A percentile compares a stretch with the other conserved stretches of the same genome.
These are phyloP conservation scores for Ogataea naganishii DNA, from an alignment of 805 yeast genomes.

Conservation along the genomic window DNA sequence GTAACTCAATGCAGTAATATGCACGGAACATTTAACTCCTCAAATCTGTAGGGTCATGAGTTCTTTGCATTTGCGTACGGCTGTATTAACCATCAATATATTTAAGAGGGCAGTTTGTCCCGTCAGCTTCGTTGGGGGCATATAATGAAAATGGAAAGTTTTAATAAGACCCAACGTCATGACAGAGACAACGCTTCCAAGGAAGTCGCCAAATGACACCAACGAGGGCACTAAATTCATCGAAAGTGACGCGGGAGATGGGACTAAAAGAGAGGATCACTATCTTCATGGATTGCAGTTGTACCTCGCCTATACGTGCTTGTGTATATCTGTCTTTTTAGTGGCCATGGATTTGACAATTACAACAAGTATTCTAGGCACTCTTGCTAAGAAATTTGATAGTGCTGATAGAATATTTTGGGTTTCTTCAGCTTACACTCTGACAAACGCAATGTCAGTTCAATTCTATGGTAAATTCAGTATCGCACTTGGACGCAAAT, in stretches of 20 bases:
- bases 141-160: too few species aligned
- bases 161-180: too few species aligned
- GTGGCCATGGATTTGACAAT: constrained; percentile 55
- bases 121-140: too few species aligned
- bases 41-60: too few species aligned
- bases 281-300: constrained; percentile 14
- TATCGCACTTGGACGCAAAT: constrained; percentile 49
- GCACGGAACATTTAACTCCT: too few species aligned
- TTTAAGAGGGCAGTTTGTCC: too few species aligned
- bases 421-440: constrained; percentile 46
- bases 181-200: background rate
- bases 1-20: too few species aligned
- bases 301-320: too few species aligned
- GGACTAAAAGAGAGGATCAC: constrained; percentile 22
- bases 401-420: constrained; percentile 48
- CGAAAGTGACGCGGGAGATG: constrained; percentile 34
- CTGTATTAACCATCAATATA: too few species aligned
- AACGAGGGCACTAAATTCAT: constrained; percentile 11
- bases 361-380: constrained; percentile 39
- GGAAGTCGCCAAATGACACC: background rate
- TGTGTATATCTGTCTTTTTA: constrained; percentile 15
- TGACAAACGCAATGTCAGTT: constrained; percentile 44
- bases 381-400: constrained; percentile 39
- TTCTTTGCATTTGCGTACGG: too few species aligned
- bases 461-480: constrained; percentile 51